Evolutionary conservation across 1,139 yeast genomes (phyloP).

Genomic region (Diutina mesorugosa): DNA sequence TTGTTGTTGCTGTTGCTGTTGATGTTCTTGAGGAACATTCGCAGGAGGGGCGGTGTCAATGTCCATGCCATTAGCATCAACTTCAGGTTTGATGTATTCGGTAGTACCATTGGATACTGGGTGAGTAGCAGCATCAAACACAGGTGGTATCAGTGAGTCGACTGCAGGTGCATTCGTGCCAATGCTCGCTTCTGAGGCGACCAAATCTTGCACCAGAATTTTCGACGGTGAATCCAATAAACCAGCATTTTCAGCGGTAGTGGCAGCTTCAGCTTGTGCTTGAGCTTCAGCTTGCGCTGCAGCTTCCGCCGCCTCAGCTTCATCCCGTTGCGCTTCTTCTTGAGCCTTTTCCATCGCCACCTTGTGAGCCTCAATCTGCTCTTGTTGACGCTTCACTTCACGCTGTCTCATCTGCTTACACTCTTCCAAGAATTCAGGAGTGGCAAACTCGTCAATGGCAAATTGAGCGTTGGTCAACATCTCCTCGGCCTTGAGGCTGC

Average conservation of each 20-base stretch:
- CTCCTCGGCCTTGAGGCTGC: constrained; percentile 81
- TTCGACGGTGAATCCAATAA: neutral
- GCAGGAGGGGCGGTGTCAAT: neutral
- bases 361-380: neutral
- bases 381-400: constrained; percentile 42
- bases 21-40: neutral
- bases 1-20: neutral
- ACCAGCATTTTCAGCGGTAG: neutral
- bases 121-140: neutral
- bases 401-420: constrained; percentile 66
- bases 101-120: neutral
- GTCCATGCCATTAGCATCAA: neutral
- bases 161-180: neutral
- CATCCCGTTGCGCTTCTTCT: neutral
- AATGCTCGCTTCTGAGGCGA: neutral
- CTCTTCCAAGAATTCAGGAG: constrained; percentile 59
- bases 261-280: neutral
- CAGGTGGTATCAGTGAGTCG: neutral
- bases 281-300: neutral
- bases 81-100: neutral
- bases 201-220: neutral
- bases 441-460: constrained; percentile 80
- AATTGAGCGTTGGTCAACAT: constrained; percentile 96
- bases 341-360: neutral
- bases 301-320: neutral